Evolutionary conservation across 169 alveolate species (phyloP), one percentile per base, ranked within the genome.

Genomic region (Cryptosporidium xiaoi): DNA sequence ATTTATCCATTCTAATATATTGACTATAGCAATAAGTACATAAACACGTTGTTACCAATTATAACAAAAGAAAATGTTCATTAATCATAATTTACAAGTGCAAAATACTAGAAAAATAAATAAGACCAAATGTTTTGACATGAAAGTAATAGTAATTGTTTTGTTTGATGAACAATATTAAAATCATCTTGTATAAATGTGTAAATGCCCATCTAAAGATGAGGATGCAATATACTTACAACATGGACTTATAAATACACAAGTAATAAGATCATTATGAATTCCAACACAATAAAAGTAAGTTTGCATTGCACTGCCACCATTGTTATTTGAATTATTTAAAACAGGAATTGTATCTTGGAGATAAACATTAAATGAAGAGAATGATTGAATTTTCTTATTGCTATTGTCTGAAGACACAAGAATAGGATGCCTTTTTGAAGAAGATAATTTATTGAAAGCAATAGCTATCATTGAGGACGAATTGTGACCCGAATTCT

Each of bases 351-450:
- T 48, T 34, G 24, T 33, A 50, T 77, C 71, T 77, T 77, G 87
- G 18, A 62, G 18, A 77, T 77, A 77, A 31, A 77, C 87, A 18
- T 77, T 77, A 29, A 77, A 77, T 44, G 87, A 77, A 58, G 77
- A 77, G 40, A 77, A 77, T 2, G 87, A 77, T 31, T 77, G 87
- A 7, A 56, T 46, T 48, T 62, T 77, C 33, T 62, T 77, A 34
- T 44, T 27, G 36, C 36, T 24, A 31, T 40, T 77, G 27, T 77
- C 87, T 2, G 87, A 77, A 29, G 77, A 44, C 29, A 44, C 71
- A 62, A 77, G 56, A n/a, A 77, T 60, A 18, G 87, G 87, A 62
- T 77, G 87, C 8, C 31, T 60, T 48, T 77, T 77, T 34, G 87
- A 48, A 12, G 87, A 77, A 2, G 69, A 77, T 6, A 77, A 77